A percentile compares a stretch with the other conserved stretches of the same genome.
Conservation (phyloP, 805 yeast species). For the Lipomyces sp. region DNA sequence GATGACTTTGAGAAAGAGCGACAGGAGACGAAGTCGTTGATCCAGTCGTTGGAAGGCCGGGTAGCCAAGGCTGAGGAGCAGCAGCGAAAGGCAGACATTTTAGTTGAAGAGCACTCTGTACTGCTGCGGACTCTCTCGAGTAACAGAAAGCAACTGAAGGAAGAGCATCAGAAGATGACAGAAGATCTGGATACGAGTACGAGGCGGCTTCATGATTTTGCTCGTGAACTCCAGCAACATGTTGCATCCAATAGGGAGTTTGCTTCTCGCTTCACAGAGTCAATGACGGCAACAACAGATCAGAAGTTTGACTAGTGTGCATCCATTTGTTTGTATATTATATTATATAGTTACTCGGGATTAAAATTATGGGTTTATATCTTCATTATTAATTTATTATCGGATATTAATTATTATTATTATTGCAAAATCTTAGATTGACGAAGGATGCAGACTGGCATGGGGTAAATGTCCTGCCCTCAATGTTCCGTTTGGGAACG, state of each 20-base stretch:
- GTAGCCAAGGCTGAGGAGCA: constrained; percentile 12
- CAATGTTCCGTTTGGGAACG: no score
- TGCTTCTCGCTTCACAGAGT: constrained; percentile 6
- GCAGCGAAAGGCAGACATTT: constrained; percentile 7
- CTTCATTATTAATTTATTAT: no score
- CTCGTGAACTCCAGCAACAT: constrained; percentile 23
- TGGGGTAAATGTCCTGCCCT: no score
- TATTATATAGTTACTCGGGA: no score
- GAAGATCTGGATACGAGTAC: constrained; percentile 15
- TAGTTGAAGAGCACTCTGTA: constrained; percentile 4
- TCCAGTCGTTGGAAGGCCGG: constrained; percentile 11
- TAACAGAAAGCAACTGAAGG: constrained; percentile 9
- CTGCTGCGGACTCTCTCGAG: constrained; percentile 1
- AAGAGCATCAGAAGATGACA: constrained; percentile 16
- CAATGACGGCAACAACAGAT: not conserved
- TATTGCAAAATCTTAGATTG: no score
- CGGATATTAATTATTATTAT: no score
- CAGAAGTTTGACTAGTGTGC: not conserved
- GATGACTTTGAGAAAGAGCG: constrained; percentile 22
- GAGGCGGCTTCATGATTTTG: constrained; percentile 19
- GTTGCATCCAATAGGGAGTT: constrained; percentile 20
- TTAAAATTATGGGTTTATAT: no score
- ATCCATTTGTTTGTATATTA: not conserved
- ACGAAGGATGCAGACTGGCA: no score
- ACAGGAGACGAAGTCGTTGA: constrained; percentile 13